phyloP scores from a whole-genome alignment of 2,329 filamentous ascomycete genomes.

The Fusarium protoensiforme region DNA sequence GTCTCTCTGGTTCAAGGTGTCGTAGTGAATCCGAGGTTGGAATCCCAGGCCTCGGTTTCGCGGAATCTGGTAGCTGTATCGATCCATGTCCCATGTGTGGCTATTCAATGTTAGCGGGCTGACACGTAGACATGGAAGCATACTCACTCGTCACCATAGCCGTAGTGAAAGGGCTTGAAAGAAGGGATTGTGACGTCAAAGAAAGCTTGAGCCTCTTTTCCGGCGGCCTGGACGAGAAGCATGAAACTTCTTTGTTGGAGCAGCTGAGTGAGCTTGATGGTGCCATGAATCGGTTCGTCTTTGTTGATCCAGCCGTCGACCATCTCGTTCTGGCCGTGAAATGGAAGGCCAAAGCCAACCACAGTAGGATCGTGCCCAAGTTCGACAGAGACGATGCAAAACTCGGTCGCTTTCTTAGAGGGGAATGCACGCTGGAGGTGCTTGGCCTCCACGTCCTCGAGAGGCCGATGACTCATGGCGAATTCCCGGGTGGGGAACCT shows the following conservation, averaged over 20 bases:
- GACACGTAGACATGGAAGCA: rapidly evolving
- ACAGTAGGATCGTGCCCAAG: no score
- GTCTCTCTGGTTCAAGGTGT: slow-evolving; percentile 1
- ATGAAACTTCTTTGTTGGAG: not conserved
- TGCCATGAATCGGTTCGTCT: not conserved
- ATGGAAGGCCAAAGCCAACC: not conserved
- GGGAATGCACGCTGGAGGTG: no score
- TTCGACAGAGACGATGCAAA: no score
- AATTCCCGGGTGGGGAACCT: no score
- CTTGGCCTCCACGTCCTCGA: no score
- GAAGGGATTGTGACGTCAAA: rapidly evolving
- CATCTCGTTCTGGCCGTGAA: rapidly evolving
- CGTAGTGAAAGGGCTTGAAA: not conserved
- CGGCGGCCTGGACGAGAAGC: not conserved
- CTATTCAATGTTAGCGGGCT: not conserved
- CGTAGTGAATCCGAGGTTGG: not conserved
- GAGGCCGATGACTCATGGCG: no score
- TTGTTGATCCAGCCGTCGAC: not conserved
- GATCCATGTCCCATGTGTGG: not conserved
- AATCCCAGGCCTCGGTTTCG: not conserved
- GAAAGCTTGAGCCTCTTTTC: rapidly evolving
- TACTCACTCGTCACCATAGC: not conserved
- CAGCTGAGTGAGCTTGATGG: not conserved
- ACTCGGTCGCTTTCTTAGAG: no score
- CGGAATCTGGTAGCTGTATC: not conserved